phyloP scores from a whole-genome alignment of 208 protist genomes.

The Porcisia deanei region DNA sequence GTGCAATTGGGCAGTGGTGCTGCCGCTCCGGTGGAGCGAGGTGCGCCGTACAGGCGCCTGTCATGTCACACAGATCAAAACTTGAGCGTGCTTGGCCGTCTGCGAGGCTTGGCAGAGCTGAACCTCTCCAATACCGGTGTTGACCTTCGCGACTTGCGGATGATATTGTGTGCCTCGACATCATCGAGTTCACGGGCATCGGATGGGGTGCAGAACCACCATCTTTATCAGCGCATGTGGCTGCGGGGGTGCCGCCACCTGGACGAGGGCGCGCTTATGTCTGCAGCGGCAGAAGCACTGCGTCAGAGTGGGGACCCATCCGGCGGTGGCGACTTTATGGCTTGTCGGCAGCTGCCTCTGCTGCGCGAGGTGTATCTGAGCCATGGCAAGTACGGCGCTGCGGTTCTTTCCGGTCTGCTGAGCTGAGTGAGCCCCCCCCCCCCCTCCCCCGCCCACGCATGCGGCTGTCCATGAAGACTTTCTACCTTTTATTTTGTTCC shows the following conservation, averaged over 20 bases:
- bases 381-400: conserved; percentile 19
- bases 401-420: conserved; percentile 16
- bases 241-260: conserved; percentile 36
- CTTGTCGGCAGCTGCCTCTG: neutral
- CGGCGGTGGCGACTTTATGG: neutral
- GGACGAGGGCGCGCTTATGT: conserved; percentile 11
- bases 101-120: conserved; percentile 41
- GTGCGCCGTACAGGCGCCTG: neutral
- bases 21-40: neutral
- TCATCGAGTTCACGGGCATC: neutral
- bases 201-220: neutral
- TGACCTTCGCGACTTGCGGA: conserved; percentile 8
- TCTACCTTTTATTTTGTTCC: neutral
- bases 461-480: neutral
- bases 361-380: conserved; percentile 28
- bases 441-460: neutral
- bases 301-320: neutral
- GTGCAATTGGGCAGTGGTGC: conserved; percentile 16
- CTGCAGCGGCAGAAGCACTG: conserved; percentile 2
- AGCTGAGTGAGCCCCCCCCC: neutral
- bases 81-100: conserved; percentile 24
- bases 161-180: neutral
- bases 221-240: conserved; percentile 17
- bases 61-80: neutral
- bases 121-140: conserved; percentile 44